phyloP scores from a whole-genome alignment of 345 rosid species.

The Linum lewisii region DNA sequence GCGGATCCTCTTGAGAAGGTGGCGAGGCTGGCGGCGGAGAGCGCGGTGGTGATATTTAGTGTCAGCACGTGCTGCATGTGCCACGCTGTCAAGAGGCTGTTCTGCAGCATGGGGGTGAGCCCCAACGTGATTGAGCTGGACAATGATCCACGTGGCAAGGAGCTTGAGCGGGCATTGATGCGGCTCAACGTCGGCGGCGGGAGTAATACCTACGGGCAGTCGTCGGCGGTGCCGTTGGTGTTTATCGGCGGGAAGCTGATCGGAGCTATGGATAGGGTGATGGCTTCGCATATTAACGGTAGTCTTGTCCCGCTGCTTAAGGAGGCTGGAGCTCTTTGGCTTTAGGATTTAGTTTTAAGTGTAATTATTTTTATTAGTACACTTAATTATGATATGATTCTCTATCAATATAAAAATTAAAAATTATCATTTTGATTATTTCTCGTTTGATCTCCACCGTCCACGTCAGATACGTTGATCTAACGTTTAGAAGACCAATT shows the following conservation, averaged over 20 bases:
- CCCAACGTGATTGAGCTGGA: conserved; percentile 55
- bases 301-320: conserved; percentile 56
- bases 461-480: too few species aligned
- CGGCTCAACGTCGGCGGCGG: conserved; percentile 24
- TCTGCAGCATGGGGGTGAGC: conserved; percentile 65
- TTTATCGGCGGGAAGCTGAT: conserved; percentile 59
- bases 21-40: conserved; percentile 40
- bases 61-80: conserved; percentile 64
- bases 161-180: conserved; percentile 38
- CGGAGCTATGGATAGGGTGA: conserved; percentile 57
- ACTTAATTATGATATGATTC: too few species aligned
- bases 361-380: not conserved
- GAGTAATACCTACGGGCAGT: conserved; percentile 2
- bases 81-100: conserved; percentile 59
- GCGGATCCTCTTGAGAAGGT: conserved; percentile 39
- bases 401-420: too few species aligned
- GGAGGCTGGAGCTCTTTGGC: conserved; percentile 79
- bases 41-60: conserved; percentile 63
- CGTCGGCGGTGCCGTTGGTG: conserved; percentile 35
- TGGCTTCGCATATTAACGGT: conserved; percentile 60
- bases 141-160: conserved; percentile 47
- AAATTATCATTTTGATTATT: too few species aligned
- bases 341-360: conserved; percentile 11
- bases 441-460: too few species aligned
- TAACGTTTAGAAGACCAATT: too few species aligned